Evolutionary conservation across 2,329 filamentous ascomycete genomes (phyloP).

Genomic region (Lomentospora prolificans): DNA sequence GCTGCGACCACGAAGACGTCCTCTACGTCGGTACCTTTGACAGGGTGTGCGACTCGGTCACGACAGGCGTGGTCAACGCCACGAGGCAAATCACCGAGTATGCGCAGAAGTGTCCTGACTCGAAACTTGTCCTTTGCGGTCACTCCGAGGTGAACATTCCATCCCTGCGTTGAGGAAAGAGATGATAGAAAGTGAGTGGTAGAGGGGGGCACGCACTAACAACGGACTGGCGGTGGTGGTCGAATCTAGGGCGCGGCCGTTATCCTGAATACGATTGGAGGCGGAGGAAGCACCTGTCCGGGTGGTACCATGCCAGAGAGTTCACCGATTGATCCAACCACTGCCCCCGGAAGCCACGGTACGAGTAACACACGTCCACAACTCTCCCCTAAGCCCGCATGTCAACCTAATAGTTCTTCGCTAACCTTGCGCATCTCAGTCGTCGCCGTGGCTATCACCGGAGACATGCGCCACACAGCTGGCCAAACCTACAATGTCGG

Average conservation of each 20-base stretch:
- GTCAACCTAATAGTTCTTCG: not conserved
- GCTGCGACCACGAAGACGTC: conserved; percentile 24
- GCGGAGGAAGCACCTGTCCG: not conserved
- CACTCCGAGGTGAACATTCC: conserved; percentile 22
- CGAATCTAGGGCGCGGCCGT: not conserved
- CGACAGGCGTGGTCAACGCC: conserved; percentile 24
- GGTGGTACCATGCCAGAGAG: not conserved
- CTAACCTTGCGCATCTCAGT: conserved; percentile 14
- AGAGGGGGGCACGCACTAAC: no score
- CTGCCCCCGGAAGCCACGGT: conserved; percentile 23
- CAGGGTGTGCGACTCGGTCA: conserved; percentile 26
- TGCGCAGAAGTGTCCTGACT: conserved; percentile 26
- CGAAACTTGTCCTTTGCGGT: conserved; percentile 30
- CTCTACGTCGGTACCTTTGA: conserved; percentile 19
- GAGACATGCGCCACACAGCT: conserved; percentile 24
- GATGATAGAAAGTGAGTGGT: no score
- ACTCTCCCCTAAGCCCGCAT: not conserved
- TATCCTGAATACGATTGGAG: not conserved
- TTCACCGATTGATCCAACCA: conserved; percentile 15
- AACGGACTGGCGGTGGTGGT: conserved; percentile 18
- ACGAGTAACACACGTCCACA: conserved; percentile 12
- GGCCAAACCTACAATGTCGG: conserved; percentile 23
- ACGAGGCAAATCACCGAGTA: conserved; percentile 28
- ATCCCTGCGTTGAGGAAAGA: no score
- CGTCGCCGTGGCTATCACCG: conserved; percentile 23